Conservation (phyloP, 164 flowering plant genomes). For the Vitis riparia region DNA sequence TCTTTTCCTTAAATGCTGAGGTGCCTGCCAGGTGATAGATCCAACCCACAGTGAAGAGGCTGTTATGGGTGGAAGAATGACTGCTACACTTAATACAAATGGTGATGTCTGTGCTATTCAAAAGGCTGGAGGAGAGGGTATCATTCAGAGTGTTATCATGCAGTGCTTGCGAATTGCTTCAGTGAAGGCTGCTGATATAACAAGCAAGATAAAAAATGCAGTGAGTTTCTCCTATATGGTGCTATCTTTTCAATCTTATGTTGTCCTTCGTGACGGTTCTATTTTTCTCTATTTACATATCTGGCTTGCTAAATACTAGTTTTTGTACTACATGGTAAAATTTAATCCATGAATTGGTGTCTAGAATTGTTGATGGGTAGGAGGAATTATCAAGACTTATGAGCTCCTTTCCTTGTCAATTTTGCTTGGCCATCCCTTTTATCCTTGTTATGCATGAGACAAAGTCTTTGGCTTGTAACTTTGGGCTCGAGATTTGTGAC, state of each 20-base stretch:
- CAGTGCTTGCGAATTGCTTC: slow-evolving; percentile 85
- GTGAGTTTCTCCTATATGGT: slow-evolving; percentile 49
- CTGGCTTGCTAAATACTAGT: not conserved
- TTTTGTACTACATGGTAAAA: not conserved
- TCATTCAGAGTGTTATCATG: slow-evolving; percentile 72
- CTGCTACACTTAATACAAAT: slow-evolving; percentile 77
- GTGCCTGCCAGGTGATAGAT: slow-evolving; percentile 60
- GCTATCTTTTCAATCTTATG: not conserved
- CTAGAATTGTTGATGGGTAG: not conserved
- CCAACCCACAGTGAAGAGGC: slow-evolving; percentile 89
- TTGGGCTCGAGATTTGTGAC: not conserved
- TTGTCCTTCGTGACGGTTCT: not conserved
- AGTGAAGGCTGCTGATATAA: slow-evolving; percentile 75
- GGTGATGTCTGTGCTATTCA: slow-evolving; percentile 95
- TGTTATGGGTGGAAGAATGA: slow-evolving; percentile 89
- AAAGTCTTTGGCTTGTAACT: not conserved
- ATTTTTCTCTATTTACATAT: not conserved
- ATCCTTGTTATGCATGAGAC: not conserved
- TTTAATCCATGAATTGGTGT: not conserved
- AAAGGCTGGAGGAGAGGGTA: slow-evolving; percentile 90
- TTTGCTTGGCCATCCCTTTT: not conserved
- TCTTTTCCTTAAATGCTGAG: slow-evolving; percentile 8
- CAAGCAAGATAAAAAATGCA: slow-evolving; percentile 68
- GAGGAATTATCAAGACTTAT: not conserved
- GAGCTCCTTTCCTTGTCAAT: not conserved